These are phyloP conservation scores for Wallacemonas collosoma DNA, from an alignment of 208 protist genomes.

Conservation along the genomic window DNA sequence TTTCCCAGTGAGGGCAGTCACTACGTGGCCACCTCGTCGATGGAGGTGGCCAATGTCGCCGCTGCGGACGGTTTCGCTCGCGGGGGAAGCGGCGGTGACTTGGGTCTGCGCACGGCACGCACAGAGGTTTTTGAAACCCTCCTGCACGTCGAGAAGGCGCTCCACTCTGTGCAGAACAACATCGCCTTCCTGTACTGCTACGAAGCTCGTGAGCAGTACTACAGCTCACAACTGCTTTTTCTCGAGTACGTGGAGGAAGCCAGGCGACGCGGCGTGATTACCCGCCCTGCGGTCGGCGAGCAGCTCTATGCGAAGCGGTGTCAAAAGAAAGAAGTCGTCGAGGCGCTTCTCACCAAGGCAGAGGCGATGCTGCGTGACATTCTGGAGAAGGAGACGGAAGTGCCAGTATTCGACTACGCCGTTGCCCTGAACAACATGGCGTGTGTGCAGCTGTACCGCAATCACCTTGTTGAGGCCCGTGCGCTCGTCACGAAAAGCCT, in stretches of 20 bases:
- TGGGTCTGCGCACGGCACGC: background rate
- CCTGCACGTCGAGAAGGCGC: constrained; percentile 29
- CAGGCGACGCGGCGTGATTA: constrained; percentile 24
- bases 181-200: constrained; percentile 44
- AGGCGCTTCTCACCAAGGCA: constrained; percentile 27
- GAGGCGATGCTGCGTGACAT: constrained; percentile 24
- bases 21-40: background rate
- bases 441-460: constrained; percentile 31
- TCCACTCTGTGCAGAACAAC: constrained; percentile 47
- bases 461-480: constrained; percentile 28
- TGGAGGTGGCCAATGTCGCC: background rate
- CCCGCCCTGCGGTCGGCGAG: constrained; percentile 19
- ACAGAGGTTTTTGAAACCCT: constrained; percentile 4
- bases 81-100: too few species aligned
- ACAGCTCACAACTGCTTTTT: constrained; percentile 23
- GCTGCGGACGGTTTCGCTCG: background rate
- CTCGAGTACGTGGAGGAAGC: constrained; percentile 21
- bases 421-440: constrained; percentile 55
- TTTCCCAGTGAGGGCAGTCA: background rate
- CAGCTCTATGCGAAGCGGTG: constrained; percentile 23
- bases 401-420: constrained; percentile 44
- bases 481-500: constrained; percentile 35
- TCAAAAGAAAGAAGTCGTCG: constrained; percentile 23
- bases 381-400: constrained; percentile 28
- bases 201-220: constrained; percentile 35